phyloP scores from a whole-genome alignment of 768 basidiomycete species.

The Lentinula guzmanii region DNA sequence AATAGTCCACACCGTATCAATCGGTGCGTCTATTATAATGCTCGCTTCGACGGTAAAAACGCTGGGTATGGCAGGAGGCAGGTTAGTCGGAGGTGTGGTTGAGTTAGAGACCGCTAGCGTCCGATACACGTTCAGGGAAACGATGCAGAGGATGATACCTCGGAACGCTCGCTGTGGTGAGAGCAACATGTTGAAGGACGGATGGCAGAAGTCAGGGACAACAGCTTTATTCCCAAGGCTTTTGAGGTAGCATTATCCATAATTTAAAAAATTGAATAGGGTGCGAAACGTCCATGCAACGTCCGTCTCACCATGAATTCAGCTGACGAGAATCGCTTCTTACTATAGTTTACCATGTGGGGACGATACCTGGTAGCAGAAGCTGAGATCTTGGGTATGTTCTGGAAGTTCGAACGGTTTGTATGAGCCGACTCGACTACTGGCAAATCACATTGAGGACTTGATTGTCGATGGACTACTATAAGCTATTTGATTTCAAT shows the following conservation, averaged over 20 bases:
- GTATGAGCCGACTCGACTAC: too few relatives aligned
- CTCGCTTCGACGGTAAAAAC: conserved; percentile 32
- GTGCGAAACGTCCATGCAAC: too few relatives aligned
- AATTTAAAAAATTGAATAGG: too few relatives aligned
- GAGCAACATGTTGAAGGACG: neutral
- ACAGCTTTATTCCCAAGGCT: neutral
- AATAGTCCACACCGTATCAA: conserved; percentile 41
- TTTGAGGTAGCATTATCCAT: neutral
- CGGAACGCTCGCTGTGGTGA: neutral
- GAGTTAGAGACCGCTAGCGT: neutral
- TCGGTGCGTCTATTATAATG: conserved; percentile 42
- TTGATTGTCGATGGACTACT: too few relatives aligned
- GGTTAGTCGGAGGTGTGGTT: conserved; percentile 10
- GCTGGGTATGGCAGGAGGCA: conserved; percentile 22
- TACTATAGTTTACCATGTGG: too few relatives aligned
- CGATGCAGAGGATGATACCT: neutral
- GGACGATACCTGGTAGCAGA: too few relatives aligned
- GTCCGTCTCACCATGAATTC: too few relatives aligned
- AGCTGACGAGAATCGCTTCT: neutral
- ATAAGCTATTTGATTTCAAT: too few relatives aligned
- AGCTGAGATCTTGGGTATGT: too few relatives aligned
- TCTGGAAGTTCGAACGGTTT: too few relatives aligned
- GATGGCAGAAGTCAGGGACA: neutral
- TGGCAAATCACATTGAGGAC: too few relatives aligned
- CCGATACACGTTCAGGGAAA: neutral